Base-by-base conservation (phyloP, 176 grass and related monocot species). In the Phyllostachys edulis region DNA sequence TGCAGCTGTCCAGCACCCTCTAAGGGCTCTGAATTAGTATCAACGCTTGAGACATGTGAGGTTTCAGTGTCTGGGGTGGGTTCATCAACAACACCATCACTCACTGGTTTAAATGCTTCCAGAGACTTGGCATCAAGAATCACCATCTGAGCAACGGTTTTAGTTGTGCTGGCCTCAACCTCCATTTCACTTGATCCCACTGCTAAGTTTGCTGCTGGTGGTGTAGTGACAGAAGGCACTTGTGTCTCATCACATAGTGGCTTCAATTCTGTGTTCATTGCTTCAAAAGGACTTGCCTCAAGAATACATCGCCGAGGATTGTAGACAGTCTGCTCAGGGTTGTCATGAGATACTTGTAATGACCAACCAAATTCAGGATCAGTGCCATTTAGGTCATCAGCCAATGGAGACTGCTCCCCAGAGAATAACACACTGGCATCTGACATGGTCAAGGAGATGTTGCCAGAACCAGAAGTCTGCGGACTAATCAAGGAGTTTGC, bases 271-370 rank as follows among this genome's bases (percentile, higher is more conserved):
- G 50, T 26, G 73, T 87, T 38, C 65, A 87, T 85, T 84, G 73
- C 87, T 81, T 94, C 81, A 66, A 78, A 21, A 21, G 81, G 77
- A 71, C 75, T 94, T 61, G 74, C 41, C 81, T 93, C 90, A 70
- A 95, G 87, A 83, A 95, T 79, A 50, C 52, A 81, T 55, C 36
- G 77, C 71, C 86, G 77, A 24, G 96, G 89, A 80, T 98, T 98
- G 85, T 98, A 95, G 45, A 98, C 93, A 17, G 85, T 98, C 83
- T 90, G 89, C 79, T 95, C 96, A 61, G 64, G 83, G 69, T 98
- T 85, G 61, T 61, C 80, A 82, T 75, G 62, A 87, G 88, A 88
- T 85, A 68, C 40, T 56, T 69, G 78, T 72, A 82, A 29, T 32
- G 84, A 85, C 87, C 69, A 82, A 80, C 46, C 27, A 73, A 87